Base-by-base conservation (phyloP, 2,329 filamentous ascomycete species). In the Trichoderma asperellum region DNA sequence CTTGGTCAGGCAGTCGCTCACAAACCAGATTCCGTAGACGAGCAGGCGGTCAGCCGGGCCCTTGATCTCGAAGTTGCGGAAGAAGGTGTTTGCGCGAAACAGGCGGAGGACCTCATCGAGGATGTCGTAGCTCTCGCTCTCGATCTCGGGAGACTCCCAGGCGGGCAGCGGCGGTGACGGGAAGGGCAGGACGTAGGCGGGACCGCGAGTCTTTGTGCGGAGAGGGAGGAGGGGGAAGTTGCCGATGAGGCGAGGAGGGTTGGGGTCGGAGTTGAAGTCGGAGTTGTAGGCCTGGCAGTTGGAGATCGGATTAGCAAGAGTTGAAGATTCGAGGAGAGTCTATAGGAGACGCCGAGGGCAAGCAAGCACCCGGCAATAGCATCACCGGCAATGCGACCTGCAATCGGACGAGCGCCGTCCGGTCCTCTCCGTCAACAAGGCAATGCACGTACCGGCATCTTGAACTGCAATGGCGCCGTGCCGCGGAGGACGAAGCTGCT, bases 51-150 rank as follows among this genome's bases (percentile, higher is more conserved):
- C 96, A 70, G 96, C 95, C 32, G 93, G 92, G 16, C 96, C 96
- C 83, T 97, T 95, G 84, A 98, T 97, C 86, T 98, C 96, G 77
- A 99, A 99, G 87, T 98, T 99, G 77, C 96, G 92, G 87, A 98
- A 99, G 82, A 99, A 95, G 71, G 95, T 97, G 85, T 99, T 98
- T 76, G 96, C 95, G 73, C 96, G 93, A 87, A 98, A 99, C 61
- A 98, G 88, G 14, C 91, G 87, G 68, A 99, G 87, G 63, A 96
- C 90, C 85, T 99, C 96, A 83, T 99, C 96, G 68, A 98, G 88
- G 72, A 96, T 92, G 84, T 99, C 96, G 86, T 98, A 98, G 77
- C 92, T 94, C 81, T 97, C 93, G 81, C 89, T 91, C 80, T 96
- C 93, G 61, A 94, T 91, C 80, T 97, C 93, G 75, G 85, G 91